phyloP scores from a whole-genome alignment of 2,329 filamentous ascomycete species.

The Neofusicoccum ribis region DNA sequence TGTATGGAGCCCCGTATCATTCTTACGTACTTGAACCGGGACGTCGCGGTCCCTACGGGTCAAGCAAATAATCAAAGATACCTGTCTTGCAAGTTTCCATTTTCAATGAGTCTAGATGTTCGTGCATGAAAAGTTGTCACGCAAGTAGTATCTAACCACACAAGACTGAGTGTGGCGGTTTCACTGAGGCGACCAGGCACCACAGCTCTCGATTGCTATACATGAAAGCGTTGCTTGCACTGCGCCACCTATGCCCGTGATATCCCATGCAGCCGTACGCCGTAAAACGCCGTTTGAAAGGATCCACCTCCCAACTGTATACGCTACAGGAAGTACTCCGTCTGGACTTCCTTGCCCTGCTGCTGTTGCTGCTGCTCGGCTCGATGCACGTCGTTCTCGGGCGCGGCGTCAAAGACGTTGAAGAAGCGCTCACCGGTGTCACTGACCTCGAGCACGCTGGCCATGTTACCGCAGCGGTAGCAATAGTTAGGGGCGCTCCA shows the following conservation, averaged over 20 bases:
- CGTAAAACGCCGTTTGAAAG: not conserved
- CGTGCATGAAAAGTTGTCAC: not conserved
- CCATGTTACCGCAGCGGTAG: constrained; percentile 95
- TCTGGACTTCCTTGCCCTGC: constrained; percentile 69
- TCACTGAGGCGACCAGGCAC: not conserved
- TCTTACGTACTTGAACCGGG: not conserved
- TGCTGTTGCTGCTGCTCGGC: constrained; percentile 73
- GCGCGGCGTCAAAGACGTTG: constrained; percentile 96
- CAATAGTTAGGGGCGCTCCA: constrained; percentile 83
- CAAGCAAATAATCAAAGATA: constrained; percentile 17
- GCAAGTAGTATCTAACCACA: too few species aligned
- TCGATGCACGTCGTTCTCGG: constrained; percentile 89
- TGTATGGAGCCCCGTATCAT: not conserved
- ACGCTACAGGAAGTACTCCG: constrained; percentile 67
- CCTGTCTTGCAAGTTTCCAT: not conserved
- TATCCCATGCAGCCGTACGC: constrained; percentile 15
- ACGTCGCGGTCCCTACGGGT: not conserved
- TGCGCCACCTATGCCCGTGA: constrained; percentile 17
- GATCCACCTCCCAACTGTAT: not conserved
- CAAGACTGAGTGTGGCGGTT: not conserved
- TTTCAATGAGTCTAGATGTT: not conserved
- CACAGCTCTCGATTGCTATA: not conserved
- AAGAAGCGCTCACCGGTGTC: constrained; percentile 92
- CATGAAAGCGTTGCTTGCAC: not conserved
- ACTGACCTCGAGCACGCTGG: constrained; percentile 93